These are phyloP conservation scores for Thelonectria rubi DNA, from an alignment of 2,329 filamentous ascomycete genomes.

Conservation along the genomic window DNA sequence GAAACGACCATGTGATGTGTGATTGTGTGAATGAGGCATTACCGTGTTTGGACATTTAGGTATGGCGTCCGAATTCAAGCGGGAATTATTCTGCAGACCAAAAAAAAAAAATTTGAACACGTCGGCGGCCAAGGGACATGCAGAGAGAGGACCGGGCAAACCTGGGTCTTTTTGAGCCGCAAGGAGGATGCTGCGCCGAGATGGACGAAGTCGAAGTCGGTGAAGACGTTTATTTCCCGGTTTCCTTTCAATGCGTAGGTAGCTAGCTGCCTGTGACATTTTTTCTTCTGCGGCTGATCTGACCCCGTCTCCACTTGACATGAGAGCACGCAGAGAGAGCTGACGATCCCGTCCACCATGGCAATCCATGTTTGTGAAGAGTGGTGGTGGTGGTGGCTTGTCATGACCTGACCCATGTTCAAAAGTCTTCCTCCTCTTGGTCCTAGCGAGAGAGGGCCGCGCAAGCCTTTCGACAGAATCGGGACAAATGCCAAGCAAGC, in stretches of 20 bases:
- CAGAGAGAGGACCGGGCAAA: too few species aligned
- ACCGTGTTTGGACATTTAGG: slow-evolving; percentile 3
- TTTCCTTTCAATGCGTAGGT: too few species aligned
- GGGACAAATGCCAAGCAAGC: neutral
- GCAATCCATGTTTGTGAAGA: slow-evolving; percentile 17
- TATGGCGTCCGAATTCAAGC: slow-evolving; percentile 5
- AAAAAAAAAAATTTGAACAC: too few species aligned
- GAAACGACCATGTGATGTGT: slow-evolving; percentile 25
- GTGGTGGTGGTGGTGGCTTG: slow-evolving; percentile 20
- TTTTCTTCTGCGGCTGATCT: too few species aligned
- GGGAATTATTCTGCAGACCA: too few species aligned
- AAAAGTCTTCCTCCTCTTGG: neutral
- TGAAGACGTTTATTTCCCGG: too few species aligned
- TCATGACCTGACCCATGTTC: slow-evolving; percentile 25
- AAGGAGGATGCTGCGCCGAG: too few species aligned
- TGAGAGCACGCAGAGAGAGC: slow-evolving; percentile 10
- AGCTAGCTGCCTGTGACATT: too few species aligned
- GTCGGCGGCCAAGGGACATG: too few species aligned
- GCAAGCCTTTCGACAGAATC: slow-evolving; percentile 20
- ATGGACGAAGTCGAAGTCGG: too few species aligned
- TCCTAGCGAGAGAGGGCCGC: neutral
- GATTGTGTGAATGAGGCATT: slow-evolving; percentile 14
- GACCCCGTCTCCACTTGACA: slow-evolving; percentile 12
- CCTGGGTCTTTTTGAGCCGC: too few species aligned
- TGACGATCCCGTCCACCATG: slow-evolving; percentile 30